A percentile compares a stretch with the other conserved stretches of the same genome.
Evolutionary conservation across 2,329 filamentous ascomycete genomes (phyloP).

Genomic region (Aureobasidium vineae): DNA sequence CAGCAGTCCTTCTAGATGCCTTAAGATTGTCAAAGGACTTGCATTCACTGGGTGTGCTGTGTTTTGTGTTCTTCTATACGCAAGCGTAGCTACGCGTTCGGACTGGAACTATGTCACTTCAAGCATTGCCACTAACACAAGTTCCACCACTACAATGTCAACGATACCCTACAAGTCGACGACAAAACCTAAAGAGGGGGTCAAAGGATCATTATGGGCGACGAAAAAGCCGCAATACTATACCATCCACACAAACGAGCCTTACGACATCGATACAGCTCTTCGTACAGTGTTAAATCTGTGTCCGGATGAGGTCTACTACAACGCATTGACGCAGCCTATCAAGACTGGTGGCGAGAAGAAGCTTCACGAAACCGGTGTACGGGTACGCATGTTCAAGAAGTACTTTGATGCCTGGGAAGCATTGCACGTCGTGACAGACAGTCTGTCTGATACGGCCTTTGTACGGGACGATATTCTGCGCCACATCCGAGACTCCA

Average conservation of each 20-base stretch:
- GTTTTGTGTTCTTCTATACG: background rate
- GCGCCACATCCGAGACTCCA: conserved; percentile 39
- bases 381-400: conserved; percentile 45
- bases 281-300: conserved; percentile 33
- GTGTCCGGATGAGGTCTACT: conserved; percentile 39
- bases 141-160: background rate
- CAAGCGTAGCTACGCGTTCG: conserved; percentile 3
- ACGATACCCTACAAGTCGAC: background rate
- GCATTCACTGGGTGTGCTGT: conserved; percentile 13
- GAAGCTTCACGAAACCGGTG: conserved; percentile 43
- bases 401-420: conserved; percentile 46
- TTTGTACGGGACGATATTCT: conserved; percentile 45
- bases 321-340: conserved; percentile 41
- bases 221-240: conserved; percentile 14
- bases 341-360: conserved; percentile 43
- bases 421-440: conserved; percentile 37
- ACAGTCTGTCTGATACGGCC: conserved; percentile 36
- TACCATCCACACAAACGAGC: conserved; percentile 17
- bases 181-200: background rate
- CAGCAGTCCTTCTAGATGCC: conserved; percentile 3
- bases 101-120: conserved; percentile 11
- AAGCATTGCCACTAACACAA: background rate
- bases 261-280: conserved; percentile 21
- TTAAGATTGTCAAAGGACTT: conserved; percentile 6
- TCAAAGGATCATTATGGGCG: background rate